phyloP scores from a whole-genome alignment of 139 green algal genomes.

The Tetradesmus obliquus region DNA sequence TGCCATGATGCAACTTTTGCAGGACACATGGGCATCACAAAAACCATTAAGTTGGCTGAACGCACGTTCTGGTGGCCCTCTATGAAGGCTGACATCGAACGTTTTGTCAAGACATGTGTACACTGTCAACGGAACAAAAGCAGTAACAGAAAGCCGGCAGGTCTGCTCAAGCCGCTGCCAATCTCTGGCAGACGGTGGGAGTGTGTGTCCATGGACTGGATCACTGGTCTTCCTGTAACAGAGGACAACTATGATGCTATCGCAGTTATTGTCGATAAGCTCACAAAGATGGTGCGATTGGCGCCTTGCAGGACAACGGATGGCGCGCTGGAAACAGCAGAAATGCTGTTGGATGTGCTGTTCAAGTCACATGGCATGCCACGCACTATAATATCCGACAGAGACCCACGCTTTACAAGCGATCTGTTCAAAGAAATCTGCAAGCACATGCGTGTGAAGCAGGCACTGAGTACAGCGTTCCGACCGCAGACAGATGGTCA shows the following conservation, averaged over 20 bases:
- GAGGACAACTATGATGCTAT: not conserved
- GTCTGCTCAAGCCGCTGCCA: not conserved
- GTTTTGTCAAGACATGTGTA: not conserved
- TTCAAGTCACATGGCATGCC: not conserved
- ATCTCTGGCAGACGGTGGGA: not conserved
- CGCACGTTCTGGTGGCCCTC: slow-evolving; percentile 1
- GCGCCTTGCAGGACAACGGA: not conserved
- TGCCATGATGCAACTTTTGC: not conserved
- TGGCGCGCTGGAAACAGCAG: not conserved
- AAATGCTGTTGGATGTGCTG: not conserved
- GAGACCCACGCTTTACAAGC: not conserved
- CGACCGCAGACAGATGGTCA: slow-evolving; percentile 71
- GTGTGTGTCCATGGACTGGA: not conserved
- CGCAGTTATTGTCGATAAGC: slow-evolving; percentile 3
- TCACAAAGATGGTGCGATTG: not conserved
- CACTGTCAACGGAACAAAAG: slow-evolving; percentile 11
- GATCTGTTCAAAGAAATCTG: not conserved
- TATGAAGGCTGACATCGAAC: not conserved
- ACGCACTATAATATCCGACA: not conserved
- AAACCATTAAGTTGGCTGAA: not conserved
- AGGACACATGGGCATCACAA: not conserved
- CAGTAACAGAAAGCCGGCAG: not conserved
- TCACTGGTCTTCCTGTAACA: not conserved
- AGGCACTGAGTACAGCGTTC: slow-evolving; percentile 47
- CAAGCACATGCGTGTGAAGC: not conserved